Percentiles rank a stretch among this genome's conserved stretches.
phyloP scores from a whole-genome alignment of 257 asterid species.

The Nicotiana otophora region DNA sequence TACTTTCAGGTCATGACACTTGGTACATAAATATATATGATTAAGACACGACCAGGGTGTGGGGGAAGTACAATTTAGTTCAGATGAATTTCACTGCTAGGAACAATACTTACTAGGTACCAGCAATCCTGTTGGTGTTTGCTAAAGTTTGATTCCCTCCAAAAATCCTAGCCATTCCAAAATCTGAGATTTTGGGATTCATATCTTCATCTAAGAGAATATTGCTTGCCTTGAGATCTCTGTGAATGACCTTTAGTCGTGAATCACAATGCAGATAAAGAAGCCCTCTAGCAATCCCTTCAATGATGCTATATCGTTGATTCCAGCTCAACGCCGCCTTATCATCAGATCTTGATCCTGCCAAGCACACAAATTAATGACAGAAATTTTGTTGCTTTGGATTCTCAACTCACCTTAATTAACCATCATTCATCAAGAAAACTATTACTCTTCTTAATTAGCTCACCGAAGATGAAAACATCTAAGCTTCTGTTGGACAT shows the following conservation, averaged over 20 bases:
- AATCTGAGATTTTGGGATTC: neutral
- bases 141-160: conserved; percentile 13
- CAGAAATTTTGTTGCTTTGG: too few species aligned
- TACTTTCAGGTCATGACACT: too few species aligned
- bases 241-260: neutral
- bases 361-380: neutral
- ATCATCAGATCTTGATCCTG: conserved; percentile 6
- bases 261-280: conserved; percentile 20
- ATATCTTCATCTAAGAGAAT: neutral
- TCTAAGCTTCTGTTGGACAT: conserved; percentile 18
- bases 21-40: neutral
- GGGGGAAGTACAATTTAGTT: neutral
- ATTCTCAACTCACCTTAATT: too few species aligned
- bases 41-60: too few species aligned
- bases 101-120: conserved; percentile 10
- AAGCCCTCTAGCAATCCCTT: conserved; percentile 17
- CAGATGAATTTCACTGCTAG: neutral
- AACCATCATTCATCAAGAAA: neutral
- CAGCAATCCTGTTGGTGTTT: conserved; percentile 8
- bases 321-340: neutral
- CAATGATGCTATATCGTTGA: conserved; percentile 8
- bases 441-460: neutral
- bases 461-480: conserved; percentile 3
- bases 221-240: neutral
- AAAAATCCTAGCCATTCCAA: conserved; percentile 15